Evolutionary conservation across 305 asterid species (phyloP).

Genomic region (Fraxinus baroniana): DNA sequence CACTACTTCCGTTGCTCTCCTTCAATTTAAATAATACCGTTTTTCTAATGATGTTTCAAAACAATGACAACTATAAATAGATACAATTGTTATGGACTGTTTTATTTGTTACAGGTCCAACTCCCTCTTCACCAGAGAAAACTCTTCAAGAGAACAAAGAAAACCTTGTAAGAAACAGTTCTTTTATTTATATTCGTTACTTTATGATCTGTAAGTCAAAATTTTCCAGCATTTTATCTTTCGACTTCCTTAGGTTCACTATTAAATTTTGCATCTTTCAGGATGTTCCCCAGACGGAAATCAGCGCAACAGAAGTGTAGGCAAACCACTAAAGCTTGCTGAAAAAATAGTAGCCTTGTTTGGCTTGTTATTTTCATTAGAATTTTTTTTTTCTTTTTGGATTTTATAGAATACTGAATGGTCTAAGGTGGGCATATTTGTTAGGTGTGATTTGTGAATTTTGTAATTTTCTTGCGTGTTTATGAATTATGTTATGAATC

Average conservation of each 20-base stretch:
- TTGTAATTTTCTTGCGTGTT: constrained; percentile 22
- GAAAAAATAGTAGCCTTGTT: constrained; percentile 6
- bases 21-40: neutral
- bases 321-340: neutral
- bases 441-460: constrained; percentile 37
- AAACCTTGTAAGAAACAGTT: constrained; percentile 49
- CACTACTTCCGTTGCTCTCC: neutral
- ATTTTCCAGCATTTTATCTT: neutral
- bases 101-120: constrained; percentile 36
- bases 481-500: neutral
- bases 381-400: constrained; percentile 2
- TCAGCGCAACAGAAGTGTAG: constrained; percentile 38
- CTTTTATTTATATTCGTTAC: neutral
- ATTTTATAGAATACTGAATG: constrained; percentile 27
- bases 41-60: neutral
- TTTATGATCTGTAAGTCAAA: neutral
- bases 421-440: neutral
- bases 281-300: constrained; percentile 41
- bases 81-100: neutral
- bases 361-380: constrained; percentile 25
- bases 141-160: constrained; percentile 70
- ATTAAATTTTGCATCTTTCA: constrained; percentile 1
- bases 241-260: neutral
- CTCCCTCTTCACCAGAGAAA: constrained; percentile 39
- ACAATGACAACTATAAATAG: neutral